Evolutionary conservation across 2,329 filamentous ascomycete genomes (phyloP).

Genomic region (Endoconidiophora polonica): DNA sequence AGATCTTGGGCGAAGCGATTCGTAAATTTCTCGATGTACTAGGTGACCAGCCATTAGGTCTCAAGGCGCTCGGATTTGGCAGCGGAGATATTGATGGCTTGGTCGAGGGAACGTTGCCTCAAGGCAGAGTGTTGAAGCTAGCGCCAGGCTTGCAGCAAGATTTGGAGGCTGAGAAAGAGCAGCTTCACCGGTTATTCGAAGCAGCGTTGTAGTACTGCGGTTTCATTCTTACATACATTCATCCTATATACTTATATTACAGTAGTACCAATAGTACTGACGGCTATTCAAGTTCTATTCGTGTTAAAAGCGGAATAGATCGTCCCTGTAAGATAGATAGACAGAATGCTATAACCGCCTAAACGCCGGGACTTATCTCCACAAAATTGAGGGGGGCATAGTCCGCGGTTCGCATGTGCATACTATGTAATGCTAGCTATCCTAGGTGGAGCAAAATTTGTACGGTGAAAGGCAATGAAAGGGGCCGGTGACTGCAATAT

Average conservation of each 20-base stretch:
- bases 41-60: conserved; percentile 76
- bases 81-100: conserved; percentile 59
- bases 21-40: conserved; percentile 64
- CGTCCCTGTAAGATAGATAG: not conserved
- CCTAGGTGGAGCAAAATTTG: no score
- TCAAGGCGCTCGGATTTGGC: conserved; percentile 71
- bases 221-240: not conserved
- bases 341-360: not conserved
- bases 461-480: no score
- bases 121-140: conserved; percentile 77
- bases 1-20: conserved; percentile 71
- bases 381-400: no score
- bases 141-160: conserved; percentile 66
- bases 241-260: not conserved
- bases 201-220: conserved; percentile 15
- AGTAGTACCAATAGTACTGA: no score
- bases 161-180: conserved; percentile 51
- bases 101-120: conserved; percentile 89
- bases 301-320: not conserved
- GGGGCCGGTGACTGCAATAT: no score
- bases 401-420: no score
- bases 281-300: no score
- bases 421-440: no score
- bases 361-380: no score
- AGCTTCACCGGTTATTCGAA: conserved; percentile 55